Base-by-base conservation (phyloP, 345 rosid genomes). In the Psidium friedrichsthalianum region DNA sequence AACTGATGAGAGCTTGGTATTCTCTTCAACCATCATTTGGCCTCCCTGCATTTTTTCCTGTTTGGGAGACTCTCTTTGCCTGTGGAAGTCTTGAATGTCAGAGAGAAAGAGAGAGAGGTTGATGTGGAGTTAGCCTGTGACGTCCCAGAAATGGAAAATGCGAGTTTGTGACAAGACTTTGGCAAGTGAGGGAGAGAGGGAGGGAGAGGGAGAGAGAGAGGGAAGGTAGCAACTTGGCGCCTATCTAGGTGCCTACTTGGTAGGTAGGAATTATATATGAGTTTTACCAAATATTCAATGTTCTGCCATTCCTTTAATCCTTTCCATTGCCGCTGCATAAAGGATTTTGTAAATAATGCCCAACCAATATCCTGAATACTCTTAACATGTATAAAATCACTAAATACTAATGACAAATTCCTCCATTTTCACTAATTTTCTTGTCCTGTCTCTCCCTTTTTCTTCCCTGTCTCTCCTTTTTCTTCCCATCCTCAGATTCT, bases 21-120 rank as follows among this genome's bases (percentile, higher is more conserved):
- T 61, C 51, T 85, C 89, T 83, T 85, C 84, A 21, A 87, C 84
- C 47, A 83, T 61, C 88, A 87, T 13, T 49, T 87, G 86, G 40
- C 88, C 88, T 29, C 86, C 88, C 74, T 87, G 88, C 88, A 87
- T 87, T 58, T 81, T 57, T 81, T 20, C 1, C 44, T 52, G 56
- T 69, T 47, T 5, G 29, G 21, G 32, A 49, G 32, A 58, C 49
- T 24, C 22, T 22, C 24, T 29, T 59, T 29, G 27, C 80, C 57
- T 27, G 59, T 27, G 55, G 57, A 53, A 27, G 47, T 52, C 84
- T 29, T 29, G 47, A 84, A n/a, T 15, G 18, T 56, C 27, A 82
- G 47, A 55, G 83, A n/a, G 64, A 58, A 13, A 2, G 74, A 14
- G 74, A 3, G 78, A 64, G 76, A 40, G 78, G 13, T 18, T 69